phyloP scores from a whole-genome alignment of 805 yeast species.

The Ogataea paradorogensis region DNA sequence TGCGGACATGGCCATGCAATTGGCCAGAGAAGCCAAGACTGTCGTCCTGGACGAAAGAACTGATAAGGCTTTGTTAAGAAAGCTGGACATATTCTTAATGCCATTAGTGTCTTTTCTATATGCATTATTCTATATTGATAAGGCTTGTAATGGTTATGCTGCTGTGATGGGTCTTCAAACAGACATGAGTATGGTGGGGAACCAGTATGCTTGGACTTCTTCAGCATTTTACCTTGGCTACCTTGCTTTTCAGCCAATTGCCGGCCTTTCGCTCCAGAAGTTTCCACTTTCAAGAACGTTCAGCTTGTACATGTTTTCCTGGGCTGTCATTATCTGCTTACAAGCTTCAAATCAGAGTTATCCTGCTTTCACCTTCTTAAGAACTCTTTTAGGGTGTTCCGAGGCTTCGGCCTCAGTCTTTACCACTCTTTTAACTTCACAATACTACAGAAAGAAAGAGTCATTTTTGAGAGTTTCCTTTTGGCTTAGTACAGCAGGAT shows the following conservation, averaged over 20 bases:
- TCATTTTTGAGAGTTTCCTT: conserved; percentile 28
- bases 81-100: conserved; percentile 49
- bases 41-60: conserved; percentile 11
- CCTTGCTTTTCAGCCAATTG: conserved; percentile 53
- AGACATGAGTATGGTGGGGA: conserved; percentile 50
- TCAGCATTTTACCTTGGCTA: conserved; percentile 40
- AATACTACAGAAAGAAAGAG: conserved; percentile 34
- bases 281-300: conserved; percentile 46
- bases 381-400: conserved; percentile 48
- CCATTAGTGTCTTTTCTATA: conserved; percentile 51
- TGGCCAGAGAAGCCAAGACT: conserved; percentile 25
- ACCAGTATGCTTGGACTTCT: conserved; percentile 34
- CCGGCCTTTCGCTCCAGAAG: conserved; percentile 43
- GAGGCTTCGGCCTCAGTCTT: conserved; percentile 36
- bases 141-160: conserved; percentile 51
- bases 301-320: conserved; percentile 44
- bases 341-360: conserved; percentile 44
- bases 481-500: conserved; percentile 40
- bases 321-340: conserved; percentile 47
- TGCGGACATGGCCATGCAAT: conserved; percentile 40
- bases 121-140: conserved; percentile 60
- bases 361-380: conserved; percentile 42
- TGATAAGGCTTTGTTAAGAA: conserved; percentile 31
- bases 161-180: conserved; percentile 54
- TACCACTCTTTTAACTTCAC: conserved; percentile 36